phyloP scores from a whole-genome alignment of 495 filamentous ascomycete species.

The Penicillium tannophilum region DNA sequence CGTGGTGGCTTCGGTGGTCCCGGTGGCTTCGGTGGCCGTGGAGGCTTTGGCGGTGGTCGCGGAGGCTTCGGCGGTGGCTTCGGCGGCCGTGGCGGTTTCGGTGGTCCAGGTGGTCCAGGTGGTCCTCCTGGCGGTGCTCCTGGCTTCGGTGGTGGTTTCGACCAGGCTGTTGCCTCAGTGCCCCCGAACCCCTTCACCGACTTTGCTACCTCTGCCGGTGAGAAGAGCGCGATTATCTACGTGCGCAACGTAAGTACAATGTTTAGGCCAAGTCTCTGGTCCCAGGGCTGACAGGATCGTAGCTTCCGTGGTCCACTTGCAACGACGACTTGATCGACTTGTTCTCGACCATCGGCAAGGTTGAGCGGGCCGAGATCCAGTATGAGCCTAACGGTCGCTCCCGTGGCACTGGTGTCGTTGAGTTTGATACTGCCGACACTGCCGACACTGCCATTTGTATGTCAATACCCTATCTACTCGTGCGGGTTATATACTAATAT shows the following conservation, averaged over 20 bases:
- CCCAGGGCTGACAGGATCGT: slow-evolving; percentile 12
- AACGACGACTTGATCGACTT: slow-evolving; percentile 96
- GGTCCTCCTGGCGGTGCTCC: slow-evolving; percentile 28
- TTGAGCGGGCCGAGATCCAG: slow-evolving; percentile 96
- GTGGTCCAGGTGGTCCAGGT: slow-evolving; percentile 20
- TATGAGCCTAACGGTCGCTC: slow-evolving; percentile 97
- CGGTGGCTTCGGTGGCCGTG: slow-evolving; percentile 36
- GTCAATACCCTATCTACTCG: not conserved
- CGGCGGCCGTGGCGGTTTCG: slow-evolving; percentile 35
- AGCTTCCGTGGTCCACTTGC: slow-evolving; percentile 98
- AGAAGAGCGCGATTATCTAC: slow-evolving; percentile 82
- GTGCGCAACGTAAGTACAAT: slow-evolving; percentile 86
- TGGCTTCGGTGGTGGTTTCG: slow-evolving; percentile 41
- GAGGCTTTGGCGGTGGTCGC: slow-evolving; percentile 34
- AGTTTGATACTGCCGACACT: slow-evolving; percentile 80
- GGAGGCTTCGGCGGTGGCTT: slow-evolving; percentile 34
- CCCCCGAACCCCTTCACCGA: slow-evolving; percentile 97
- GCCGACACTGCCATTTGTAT: slow-evolving; percentile 87
- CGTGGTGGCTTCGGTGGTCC: slow-evolving; percentile 20
- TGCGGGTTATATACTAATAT: slow-evolving; percentile 16
- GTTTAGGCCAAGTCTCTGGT: not conserved
- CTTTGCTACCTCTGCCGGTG: slow-evolving; percentile 83
- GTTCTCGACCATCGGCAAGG: slow-evolving; percentile 97
- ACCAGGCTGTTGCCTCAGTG: slow-evolving; percentile 35
- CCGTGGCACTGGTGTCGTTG: slow-evolving; percentile 90